Percentiles rank a stretch among this genome's conserved stretches.
phyloP scores from a whole-genome alignment of 768 basidiomycete genomes.

The Mycena epipterygia region DNA sequence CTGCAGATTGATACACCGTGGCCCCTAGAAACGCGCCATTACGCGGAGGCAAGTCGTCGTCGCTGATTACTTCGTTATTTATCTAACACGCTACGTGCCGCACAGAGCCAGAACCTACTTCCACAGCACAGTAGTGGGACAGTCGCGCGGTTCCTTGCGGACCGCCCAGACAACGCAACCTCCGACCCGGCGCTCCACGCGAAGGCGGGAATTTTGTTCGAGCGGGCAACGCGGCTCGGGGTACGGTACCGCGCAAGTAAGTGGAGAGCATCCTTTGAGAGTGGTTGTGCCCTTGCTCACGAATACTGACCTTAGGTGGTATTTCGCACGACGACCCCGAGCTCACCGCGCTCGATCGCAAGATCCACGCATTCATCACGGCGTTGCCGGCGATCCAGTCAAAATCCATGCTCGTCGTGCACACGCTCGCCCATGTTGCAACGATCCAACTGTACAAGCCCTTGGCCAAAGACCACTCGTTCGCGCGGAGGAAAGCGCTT shows the following conservation, averaged over 20 bases:
- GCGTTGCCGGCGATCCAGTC: slow-evolving; percentile 21
- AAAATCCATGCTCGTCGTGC: slow-evolving; percentile 38
- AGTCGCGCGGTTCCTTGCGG: slow-evolving; percentile 15
- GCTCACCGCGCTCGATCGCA: slow-evolving; percentile 40
- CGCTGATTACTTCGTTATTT: background rate
- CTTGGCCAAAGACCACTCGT: slow-evolving; percentile 30
- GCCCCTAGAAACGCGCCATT: slow-evolving; percentile 24
- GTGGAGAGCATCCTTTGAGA: background rate
- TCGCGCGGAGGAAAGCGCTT: slow-evolving; percentile 15
- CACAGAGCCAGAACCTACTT: slow-evolving; percentile 1
- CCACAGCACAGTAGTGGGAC: slow-evolving; percentile 22
- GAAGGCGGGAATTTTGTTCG: slow-evolving; percentile 39
- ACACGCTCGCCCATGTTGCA: slow-evolving; percentile 43
- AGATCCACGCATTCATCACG: slow-evolving; percentile 16
- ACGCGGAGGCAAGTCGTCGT: slow-evolving; percentile 5
- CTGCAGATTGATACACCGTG: slow-evolving; percentile 31
- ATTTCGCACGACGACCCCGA: slow-evolving; percentile 35
- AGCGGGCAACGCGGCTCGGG: slow-evolving; percentile 29
- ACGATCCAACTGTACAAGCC: slow-evolving; percentile 43
- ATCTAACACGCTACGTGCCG: background rate
- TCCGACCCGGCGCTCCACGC: slow-evolving; percentile 18
- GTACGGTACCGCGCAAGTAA: slow-evolving; percentile 11
- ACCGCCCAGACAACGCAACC: background rate
- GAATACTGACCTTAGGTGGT: background rate
- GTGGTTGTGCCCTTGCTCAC: background rate